phyloP scores from a whole-genome alignment of 305 asterid genomes.

The Ilex paraguariensis region DNA sequence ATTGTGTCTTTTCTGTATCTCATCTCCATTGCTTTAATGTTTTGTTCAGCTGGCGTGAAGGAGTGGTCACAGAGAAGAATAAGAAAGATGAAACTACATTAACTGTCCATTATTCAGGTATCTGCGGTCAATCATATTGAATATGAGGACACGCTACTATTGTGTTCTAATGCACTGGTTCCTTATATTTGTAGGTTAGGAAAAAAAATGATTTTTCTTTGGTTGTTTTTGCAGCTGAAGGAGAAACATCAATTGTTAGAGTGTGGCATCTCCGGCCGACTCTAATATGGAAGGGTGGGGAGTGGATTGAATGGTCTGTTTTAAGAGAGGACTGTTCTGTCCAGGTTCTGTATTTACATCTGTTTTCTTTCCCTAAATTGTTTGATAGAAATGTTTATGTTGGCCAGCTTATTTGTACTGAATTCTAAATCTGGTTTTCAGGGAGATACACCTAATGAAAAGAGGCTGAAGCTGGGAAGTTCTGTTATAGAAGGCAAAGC shows the following conservation, averaged over 20 bases:
- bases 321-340: conserved; percentile 38
- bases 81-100: conserved; percentile 44
- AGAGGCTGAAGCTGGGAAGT: conserved; percentile 63
- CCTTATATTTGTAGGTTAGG: too few relatives aligned
- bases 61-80: conserved; percentile 55
- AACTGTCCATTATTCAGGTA: conserved; percentile 67
- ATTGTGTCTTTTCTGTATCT: too few relatives aligned
- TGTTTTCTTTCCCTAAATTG: conserved; percentile 5
- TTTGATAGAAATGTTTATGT: conserved; percentile 8
- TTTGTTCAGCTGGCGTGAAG: conserved; percentile 32
- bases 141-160: too few relatives aligned
- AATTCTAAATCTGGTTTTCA: conserved; percentile 26
- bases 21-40: too few relatives aligned
- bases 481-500: conserved; percentile 41
- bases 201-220: background rate
- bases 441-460: conserved; percentile 87
- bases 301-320: conserved; percentile 78
- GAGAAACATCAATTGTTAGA: conserved; percentile 51
- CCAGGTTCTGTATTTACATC: conserved; percentile 45
- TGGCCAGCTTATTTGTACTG: conserved; percentile 11
- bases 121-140: conserved; percentile 5
- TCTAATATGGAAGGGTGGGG: conserved; percentile 73
- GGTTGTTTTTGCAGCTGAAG: conserved; percentile 42
- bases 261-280: conserved; percentile 86
- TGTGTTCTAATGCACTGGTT: too few relatives aligned